A percentile compares a stretch with the other conserved stretches of the same genome.
These are phyloP conservation scores for Emericellopsis terricola DNA, from an alignment of 495 filamentous ascomycete genomes.

Conservation along the genomic window DNA sequence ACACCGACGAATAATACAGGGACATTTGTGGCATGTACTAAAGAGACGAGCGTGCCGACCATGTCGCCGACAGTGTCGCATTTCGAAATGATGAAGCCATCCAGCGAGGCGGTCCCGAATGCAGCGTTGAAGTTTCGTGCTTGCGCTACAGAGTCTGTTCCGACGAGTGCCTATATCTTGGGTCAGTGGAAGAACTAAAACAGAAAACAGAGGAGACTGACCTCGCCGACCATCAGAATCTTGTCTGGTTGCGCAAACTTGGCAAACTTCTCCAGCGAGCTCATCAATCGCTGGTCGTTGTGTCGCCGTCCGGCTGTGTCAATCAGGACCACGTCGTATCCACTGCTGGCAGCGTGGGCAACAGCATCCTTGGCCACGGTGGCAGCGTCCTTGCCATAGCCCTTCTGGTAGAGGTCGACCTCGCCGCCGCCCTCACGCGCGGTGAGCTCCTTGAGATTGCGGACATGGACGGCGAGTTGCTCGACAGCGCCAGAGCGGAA, in stretches of 20 bases:
- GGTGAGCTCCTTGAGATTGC: constrained; percentile 74
- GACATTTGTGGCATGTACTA: constrained; percentile 93
- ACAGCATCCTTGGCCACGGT: constrained; percentile 91
- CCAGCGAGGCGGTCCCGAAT: constrained; percentile 65
- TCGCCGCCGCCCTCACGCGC: constrained; percentile 67
- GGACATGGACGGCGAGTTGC: constrained; percentile 84
- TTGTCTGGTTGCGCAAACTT: constrained; percentile 92
- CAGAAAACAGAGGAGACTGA: constrained; percentile 5
- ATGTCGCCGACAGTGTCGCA: constrained; percentile 98
- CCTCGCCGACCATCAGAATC: constrained; percentile 96
- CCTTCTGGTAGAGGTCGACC: constrained; percentile 86
- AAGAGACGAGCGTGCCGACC: constrained; percentile 91
- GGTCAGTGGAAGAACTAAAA: constrained; percentile 4
- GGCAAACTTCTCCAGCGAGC: constrained; percentile 86
- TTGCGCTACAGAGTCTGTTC: constrained; percentile 85
- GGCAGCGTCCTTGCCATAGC: constrained; percentile 93
- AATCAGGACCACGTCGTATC: constrained; percentile 87
- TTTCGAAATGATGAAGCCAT: constrained; percentile 96
- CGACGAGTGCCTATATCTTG: constrained; percentile 52
- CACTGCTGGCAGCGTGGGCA: constrained; percentile 48
- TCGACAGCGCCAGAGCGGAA: constrained; percentile 96
- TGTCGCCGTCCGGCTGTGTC: constrained; percentile 91
- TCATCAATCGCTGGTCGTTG: constrained; percentile 92
- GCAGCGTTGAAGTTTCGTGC: constrained; percentile 87
- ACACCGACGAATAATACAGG: constrained; percentile 88